Evolutionary conservation across 306 rosid species (phyloP).

Genomic region (Dryas octopetala): DNA sequence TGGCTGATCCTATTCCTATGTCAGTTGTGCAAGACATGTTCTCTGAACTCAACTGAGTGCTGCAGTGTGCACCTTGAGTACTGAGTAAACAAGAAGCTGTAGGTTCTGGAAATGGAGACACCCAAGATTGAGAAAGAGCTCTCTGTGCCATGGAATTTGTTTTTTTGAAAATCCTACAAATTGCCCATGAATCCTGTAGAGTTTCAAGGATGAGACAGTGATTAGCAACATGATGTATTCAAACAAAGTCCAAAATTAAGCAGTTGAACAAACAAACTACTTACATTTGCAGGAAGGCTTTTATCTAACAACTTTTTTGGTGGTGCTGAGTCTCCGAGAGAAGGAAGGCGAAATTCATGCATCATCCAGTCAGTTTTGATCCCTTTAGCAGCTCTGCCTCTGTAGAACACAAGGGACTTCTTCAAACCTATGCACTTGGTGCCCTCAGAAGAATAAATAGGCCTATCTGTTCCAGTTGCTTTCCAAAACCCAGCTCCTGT

Average conservation of each 20-base stretch:
- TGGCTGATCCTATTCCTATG: constrained; percentile 33
- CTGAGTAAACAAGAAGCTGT: constrained; percentile 37
- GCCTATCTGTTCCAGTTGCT: constrained; percentile 82
- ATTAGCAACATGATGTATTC: not conserved
- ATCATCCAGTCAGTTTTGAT: constrained; percentile 91
- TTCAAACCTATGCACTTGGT: constrained; percentile 72
- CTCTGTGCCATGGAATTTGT: constrained; percentile 66
- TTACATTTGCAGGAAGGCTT: constrained; percentile 55
- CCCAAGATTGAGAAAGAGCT: constrained; percentile 62
- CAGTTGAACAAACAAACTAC: constrained; percentile 2
- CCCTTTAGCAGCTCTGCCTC: constrained; percentile 79
- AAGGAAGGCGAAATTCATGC: constrained; percentile 83
- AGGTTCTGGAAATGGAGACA: constrained; percentile 46
- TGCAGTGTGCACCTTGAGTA: not conserved
- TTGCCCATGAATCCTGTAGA: constrained; percentile 87
- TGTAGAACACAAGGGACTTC: constrained; percentile 82
- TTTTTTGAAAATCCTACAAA: constrained; percentile 86
- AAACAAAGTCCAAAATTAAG: not conserved
- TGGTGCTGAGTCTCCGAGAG: constrained; percentile 31
- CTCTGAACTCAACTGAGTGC: constrained; percentile 39
- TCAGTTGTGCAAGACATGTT: constrained; percentile 48
- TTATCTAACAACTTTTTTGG: constrained; percentile 46
- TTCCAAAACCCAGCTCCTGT: constrained; percentile 85
- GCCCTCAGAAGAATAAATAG: constrained; percentile 67
- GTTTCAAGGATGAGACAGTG: too few species aligned